phyloP scores from a whole-genome alignment of 345 rosid genomes.

The Eucalyptus sp. region DNA sequence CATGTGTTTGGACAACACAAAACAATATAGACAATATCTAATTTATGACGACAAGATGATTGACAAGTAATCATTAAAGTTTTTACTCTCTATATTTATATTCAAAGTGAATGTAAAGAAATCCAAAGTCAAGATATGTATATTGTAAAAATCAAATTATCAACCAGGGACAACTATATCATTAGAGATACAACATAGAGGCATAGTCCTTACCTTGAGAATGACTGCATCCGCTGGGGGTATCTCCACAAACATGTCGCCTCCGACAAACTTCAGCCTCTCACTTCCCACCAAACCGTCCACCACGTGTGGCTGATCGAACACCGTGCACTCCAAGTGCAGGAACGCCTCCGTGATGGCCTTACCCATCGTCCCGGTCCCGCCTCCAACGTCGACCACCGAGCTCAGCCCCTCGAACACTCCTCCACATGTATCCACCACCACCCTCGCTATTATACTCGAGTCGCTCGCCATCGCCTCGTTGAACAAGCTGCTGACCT shows the following conservation, averaged over 20 bases:
- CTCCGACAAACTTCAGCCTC: slow-evolving; percentile 13
- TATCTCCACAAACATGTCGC: slow-evolving; percentile 16
- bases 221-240: slow-evolving; percentile 11
- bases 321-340: slow-evolving; percentile 1
- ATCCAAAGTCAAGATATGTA: not conserved
- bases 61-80: not conserved
- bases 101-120: not conserved
- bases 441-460: not conserved
- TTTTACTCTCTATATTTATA: not conserved
- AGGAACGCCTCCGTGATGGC: slow-evolving; percentile 9
- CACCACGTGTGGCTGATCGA: slow-evolving; percentile 7
- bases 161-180: not conserved
- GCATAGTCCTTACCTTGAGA: slow-evolving; percentile 4
- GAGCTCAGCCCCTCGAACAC: slow-evolving; percentile 12
- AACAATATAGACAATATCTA: not conserved
- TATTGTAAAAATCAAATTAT: not conserved
- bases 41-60: not conserved
- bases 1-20: not conserved
- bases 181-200: not conserved
- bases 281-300: not conserved
- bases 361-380: slow-evolving; percentile 8
- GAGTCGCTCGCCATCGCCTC: slow-evolving; percentile 23
- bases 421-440: not conserved
- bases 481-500: not conserved
- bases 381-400: slow-evolving; percentile 25